phyloP scores from a whole-genome alignment of 2,329 filamentous ascomycete genomes.

The Stagonosporopsis rhizophila region DNA sequence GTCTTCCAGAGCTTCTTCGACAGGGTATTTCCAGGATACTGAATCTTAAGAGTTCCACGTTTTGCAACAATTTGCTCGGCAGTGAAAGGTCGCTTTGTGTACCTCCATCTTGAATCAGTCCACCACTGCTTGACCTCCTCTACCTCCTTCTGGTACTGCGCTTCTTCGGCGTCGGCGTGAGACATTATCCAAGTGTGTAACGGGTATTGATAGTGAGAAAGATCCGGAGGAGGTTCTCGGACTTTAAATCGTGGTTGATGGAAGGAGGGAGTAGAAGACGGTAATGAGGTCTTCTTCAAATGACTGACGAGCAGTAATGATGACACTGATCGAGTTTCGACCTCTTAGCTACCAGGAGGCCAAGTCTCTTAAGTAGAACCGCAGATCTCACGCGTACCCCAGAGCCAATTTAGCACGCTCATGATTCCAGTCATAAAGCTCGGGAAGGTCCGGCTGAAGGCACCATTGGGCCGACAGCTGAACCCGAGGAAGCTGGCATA shows the following conservation, averaged over 20 bases:
- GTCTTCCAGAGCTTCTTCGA: constrained; percentile 95
- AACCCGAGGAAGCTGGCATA: constrained; percentile 36
- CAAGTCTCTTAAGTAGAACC: constrained; percentile 42
- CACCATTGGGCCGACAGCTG: constrained; percentile 46
- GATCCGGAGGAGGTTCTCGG: not conserved
- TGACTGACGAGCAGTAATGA: constrained; percentile 30
- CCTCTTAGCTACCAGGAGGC: constrained; percentile 21
- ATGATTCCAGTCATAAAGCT: constrained; percentile 28
- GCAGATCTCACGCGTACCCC: constrained; percentile 25
- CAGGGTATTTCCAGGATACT: constrained; percentile 88
- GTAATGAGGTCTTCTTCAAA: constrained; percentile 1
- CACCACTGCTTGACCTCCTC: constrained; percentile 93
- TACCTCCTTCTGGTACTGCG: constrained; percentile 81
- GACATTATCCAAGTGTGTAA: constrained; percentile 29
- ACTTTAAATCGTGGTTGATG: not conserved
- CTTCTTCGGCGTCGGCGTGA: constrained; percentile 69
- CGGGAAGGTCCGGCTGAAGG: constrained; percentile 43
- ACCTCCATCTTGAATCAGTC: constrained; percentile 87
- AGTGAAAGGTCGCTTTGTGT: constrained; percentile 91
- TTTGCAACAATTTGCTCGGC: constrained; percentile 97
- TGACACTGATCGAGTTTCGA: constrained; percentile 26
- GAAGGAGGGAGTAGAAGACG: not conserved
- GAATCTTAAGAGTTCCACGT: constrained; percentile 86
- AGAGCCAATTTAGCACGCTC: constrained; percentile 25
- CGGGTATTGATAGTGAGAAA: constrained; percentile 12